Base-by-base conservation (phyloP, 495 filamentous ascomycete species). In the Staphylotrichum longicolle region DNA sequence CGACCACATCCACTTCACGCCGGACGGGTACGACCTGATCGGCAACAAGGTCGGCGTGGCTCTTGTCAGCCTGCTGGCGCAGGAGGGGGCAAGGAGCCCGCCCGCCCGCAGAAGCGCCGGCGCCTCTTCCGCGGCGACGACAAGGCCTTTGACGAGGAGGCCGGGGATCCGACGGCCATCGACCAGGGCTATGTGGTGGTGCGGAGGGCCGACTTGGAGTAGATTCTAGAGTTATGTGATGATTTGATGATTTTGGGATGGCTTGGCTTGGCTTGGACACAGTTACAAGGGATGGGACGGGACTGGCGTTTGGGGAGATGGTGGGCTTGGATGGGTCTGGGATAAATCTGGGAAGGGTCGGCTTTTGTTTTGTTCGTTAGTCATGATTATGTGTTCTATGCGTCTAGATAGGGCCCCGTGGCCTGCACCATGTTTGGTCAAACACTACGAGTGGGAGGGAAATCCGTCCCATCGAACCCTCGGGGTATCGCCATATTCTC, bases 1-100 rank as follows among this genome's bases (percentile, higher is more conserved):
- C 64, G 86, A 89, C 74, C 80, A 78, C 14, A 58, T 88, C 32
- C 86, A 89, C 71, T 75, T 88, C 48, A 85, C 79, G 7, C 68
- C 77, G 3, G 73, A 68, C 30, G 86, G 86, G 11, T 88, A 89
- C 73, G 75, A 83, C 57, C 57, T 79, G 49, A 81, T 89, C 62
- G 86, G 86, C 0, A 66, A 79, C 53, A 72, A 76, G 53, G 75
- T 87, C 49, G 83, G 75, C 48, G 72, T 75, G 35, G 73, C 70
- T 46, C 62, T 86, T 5, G 70, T 81, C 50, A 70, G 69, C 8
- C 61, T 82, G 6, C 58, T 82, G 30, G 66, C 74, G 60, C 67
- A 69, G 9, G 70, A 77, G n/a, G 72, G 59, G 72, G 67, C 3
- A 67, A 68, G 39, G 61, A 67, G 12, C 46, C 53, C 14, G 48